Evolutionary conservation across 176 grass and related monocot genomes (phyloP).

Genomic region (Pontederia paniculata): DNA sequence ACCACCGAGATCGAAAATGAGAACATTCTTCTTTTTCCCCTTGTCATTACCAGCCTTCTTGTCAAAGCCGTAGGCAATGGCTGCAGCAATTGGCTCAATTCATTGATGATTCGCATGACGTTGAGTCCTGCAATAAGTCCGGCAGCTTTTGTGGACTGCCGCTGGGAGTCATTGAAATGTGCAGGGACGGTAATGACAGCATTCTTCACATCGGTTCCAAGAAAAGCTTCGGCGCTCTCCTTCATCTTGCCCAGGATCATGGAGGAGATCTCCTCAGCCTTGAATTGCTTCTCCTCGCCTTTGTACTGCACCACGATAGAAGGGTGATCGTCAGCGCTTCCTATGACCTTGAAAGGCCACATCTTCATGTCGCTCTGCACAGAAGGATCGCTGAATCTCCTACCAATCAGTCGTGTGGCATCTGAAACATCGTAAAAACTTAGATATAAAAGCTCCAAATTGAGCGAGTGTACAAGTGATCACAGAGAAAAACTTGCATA

Average conservation of each 20-base stretch:
- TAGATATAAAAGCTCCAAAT: no score
- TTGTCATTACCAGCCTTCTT: conserved; percentile 3
- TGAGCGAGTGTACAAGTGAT: no score
- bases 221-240: conserved; percentile 7
- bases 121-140: conserved; percentile 11
- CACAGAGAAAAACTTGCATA: no score
- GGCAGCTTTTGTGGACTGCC: conserved; percentile 6
- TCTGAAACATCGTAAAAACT: no score
- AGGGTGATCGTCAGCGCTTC: conserved; percentile 3
- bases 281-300: conserved; percentile 10
- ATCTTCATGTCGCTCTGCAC: conserved; percentile 7
- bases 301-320: conserved; percentile 6
- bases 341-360: conserved; percentile 16
- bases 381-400: conserved; percentile 1
- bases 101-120: conserved; percentile 14
- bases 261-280: conserved; percentile 5
- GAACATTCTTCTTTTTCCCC: conserved; percentile 18
- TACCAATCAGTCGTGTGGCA: conserved; percentile 3
- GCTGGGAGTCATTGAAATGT: conserved; percentile 9
- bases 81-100: conserved; percentile 9
- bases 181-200: conserved; percentile 13
- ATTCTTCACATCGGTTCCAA: conserved; percentile 7
- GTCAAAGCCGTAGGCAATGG: conserved; percentile 12
- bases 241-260: conserved; percentile 7
- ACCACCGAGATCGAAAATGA: conserved; percentile 12